A percentile compares a stretch with the other conserved stretches of the same genome.
These are phyloP conservation scores for Hura crepitans DNA, from an alignment of 441 rosid genomes.

Conservation along the genomic window DNA sequence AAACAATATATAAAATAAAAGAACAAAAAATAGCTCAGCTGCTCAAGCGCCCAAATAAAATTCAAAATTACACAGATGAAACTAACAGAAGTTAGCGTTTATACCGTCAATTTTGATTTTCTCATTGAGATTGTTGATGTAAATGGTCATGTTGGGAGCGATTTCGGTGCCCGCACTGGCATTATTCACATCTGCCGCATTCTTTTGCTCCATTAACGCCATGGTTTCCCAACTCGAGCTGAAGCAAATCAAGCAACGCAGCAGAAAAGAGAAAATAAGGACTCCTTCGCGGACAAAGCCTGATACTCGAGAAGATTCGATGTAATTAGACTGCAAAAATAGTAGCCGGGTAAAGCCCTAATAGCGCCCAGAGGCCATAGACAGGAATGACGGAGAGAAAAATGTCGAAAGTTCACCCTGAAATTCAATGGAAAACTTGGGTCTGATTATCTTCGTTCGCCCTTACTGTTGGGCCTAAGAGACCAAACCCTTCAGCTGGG, in stretches of 20 bases:
- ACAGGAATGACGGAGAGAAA: too few species aligned
- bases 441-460: background rate
- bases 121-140: conserved; percentile 96
- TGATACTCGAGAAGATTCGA: background rate
- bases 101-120: conserved; percentile 84
- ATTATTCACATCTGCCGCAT: conserved; percentile 49
- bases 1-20: background rate
- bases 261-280: background rate
- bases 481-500: too few species aligned
- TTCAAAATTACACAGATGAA: background rate
- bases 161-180: conserved; percentile 43
- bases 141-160: conserved; percentile 68
- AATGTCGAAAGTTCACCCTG: background rate
- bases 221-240: background rate
- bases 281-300: background rate
- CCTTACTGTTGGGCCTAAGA: background rate
- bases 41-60: conserved; percentile 3
- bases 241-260: background rate
- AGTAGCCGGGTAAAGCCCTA: background rate
- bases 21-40: background rate
- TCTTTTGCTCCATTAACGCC: conserved; percentile 22
- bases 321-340: background rate
- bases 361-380: background rate
- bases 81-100: background rate
- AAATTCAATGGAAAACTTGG: background rate